Evolutionary conservation across 2,329 filamentous ascomycete species (phyloP).

Genomic region (Ophiostoma novo-ulmi): DNA sequence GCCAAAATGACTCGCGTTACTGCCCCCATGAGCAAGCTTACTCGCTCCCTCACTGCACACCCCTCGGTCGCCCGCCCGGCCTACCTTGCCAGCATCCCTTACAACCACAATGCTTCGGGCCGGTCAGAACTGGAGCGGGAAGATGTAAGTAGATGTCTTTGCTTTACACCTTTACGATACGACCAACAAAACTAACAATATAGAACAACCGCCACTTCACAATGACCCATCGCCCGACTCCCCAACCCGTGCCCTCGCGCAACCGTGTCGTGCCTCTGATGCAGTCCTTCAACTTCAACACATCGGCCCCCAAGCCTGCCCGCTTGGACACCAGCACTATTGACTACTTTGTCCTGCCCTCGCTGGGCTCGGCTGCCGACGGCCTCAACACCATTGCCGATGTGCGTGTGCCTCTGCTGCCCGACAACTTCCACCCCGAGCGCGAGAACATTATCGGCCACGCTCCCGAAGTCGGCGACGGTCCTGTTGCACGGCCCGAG

Average conservation of each 20-base stretch:
- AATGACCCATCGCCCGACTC: conserved; percentile 46
- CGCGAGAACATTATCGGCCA: conserved; percentile 41
- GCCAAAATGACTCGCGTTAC: conserved; percentile 47
- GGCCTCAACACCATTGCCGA: conserved; percentile 35
- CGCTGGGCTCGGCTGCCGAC: conserved; percentile 26
- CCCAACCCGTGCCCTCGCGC: conserved; percentile 39
- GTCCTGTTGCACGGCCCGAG: conserved; percentile 40
- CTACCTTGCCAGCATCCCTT: conserved; percentile 30
- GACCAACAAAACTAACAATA: background rate
- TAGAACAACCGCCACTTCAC: conserved; percentile 38
- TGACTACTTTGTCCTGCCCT: conserved; percentile 52
- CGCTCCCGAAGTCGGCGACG: conserved; percentile 41
- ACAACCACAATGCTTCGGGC: conserved; percentile 40
- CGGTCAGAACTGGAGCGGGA: conserved; percentile 41
- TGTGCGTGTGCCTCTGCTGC: conserved; percentile 55
- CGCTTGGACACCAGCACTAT: conserved; percentile 38
- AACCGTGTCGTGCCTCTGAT: conserved; percentile 52
- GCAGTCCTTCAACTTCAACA: conserved; percentile 61
- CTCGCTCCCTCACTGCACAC: conserved; percentile 44
- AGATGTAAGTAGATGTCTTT: conserved; percentile 38
- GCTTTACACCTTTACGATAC: background rate
- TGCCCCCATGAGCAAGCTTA: conserved; percentile 46
- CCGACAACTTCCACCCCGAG: conserved; percentile 51
- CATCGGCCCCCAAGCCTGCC: conserved; percentile 40
- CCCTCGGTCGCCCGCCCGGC: conserved; percentile 36